These are phyloP conservation scores for Fomitopsis schrenkii DNA, from an alignment of 1,284 basidiomycete species.

Conservation along the genomic window DNA sequence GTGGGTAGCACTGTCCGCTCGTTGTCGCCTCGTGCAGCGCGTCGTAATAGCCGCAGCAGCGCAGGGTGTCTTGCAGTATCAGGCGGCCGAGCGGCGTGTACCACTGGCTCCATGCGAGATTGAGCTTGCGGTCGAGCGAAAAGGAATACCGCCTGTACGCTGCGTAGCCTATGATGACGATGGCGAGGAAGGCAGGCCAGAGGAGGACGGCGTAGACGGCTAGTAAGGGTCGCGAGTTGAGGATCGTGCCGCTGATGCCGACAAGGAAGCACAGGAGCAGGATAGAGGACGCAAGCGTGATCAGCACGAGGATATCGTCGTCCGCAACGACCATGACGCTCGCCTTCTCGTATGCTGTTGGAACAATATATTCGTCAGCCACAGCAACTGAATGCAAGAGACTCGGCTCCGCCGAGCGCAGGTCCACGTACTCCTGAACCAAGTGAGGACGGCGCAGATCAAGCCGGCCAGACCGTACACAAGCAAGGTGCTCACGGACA, in stretches of 20 bases:
- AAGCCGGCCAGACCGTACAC: slow-evolving; percentile 44
- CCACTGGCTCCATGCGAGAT: slow-evolving; percentile 66
- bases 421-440: slow-evolving; percentile 49
- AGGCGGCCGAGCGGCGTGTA: slow-evolving; percentile 56
- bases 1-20: slow-evolving; percentile 62
- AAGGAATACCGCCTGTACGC: slow-evolving; percentile 69
- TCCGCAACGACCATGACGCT: slow-evolving; percentile 53
- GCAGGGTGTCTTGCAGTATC: slow-evolving; percentile 62
- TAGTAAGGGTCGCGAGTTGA: slow-evolving; percentile 73
- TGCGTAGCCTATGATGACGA: slow-evolving; percentile 67
- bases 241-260: slow-evolving; percentile 63
- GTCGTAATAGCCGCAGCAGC: slow-evolving; percentile 72
- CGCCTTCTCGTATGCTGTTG: slow-evolving; percentile 45
- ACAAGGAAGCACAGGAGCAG: slow-evolving; percentile 60
- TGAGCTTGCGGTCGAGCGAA: slow-evolving; percentile 70
- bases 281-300: slow-evolving; percentile 56
- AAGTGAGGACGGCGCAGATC: slow-evolving; percentile 46
- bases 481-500: slow-evolving; percentile 49
- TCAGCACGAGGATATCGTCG: slow-evolving; percentile 54
- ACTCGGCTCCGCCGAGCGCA: background rate
- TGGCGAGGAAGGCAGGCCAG: slow-evolving; percentile 62
- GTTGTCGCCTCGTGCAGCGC: slow-evolving; percentile 60
- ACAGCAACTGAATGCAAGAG: background rate
- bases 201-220: slow-evolving; percentile 69
- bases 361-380: slow-evolving; percentile 2